Base-by-base conservation (phyloP, 83 land plant genomes). In the Isoetes engelmannii region DNA sequence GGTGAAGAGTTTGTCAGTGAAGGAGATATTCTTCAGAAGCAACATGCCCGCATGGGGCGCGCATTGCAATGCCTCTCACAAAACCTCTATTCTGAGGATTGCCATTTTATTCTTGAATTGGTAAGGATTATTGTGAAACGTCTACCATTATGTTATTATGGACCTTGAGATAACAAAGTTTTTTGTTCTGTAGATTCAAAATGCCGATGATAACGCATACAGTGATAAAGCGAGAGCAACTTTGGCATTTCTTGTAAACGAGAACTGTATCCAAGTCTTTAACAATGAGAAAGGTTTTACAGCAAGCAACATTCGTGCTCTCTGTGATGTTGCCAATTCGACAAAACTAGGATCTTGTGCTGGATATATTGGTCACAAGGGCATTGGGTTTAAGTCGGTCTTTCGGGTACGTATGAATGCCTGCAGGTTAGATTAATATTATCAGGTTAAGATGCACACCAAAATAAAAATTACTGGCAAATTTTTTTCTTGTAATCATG, bases 301-400 rank as follows among this genome's bases (percentile, higher is more conserved):
- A 57, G 79, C 87, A 57, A 65, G 80, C 50, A 90, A 94, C 65
- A 84, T 94, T 41, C 91, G 84, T 74, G 99, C 97, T 55, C 92
- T 94, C 50, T 94, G 99, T 81, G 97, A 94, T 74, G 85, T 90
- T 63, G 99, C 93, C 54, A 94, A 80, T 56, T 90, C 99, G 42
- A 94, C 97, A n/a, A 90, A 94, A 65, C 83, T 82, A 53, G 99
- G 87, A 20, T 75, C 83, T 37, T 70, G 41, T 65, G 74, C 86
- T 74, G 99, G 97, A 53, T 94, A 94, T 72, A 94, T 94, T 68
- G 99, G 97, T 42, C 79, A 86, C 72, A 94, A 94, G 60, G 99
- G 99, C 63, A 94, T 94, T 71, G 99, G 99, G 10, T 94, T 94
- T 82, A 94, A 94, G 71, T 90, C 99, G 5, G 97, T 94, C 4